Evolutionary conservation across 352 stramenopile genomes (phyloP).

Genomic region (Phytophthora agathidicida): DNA sequence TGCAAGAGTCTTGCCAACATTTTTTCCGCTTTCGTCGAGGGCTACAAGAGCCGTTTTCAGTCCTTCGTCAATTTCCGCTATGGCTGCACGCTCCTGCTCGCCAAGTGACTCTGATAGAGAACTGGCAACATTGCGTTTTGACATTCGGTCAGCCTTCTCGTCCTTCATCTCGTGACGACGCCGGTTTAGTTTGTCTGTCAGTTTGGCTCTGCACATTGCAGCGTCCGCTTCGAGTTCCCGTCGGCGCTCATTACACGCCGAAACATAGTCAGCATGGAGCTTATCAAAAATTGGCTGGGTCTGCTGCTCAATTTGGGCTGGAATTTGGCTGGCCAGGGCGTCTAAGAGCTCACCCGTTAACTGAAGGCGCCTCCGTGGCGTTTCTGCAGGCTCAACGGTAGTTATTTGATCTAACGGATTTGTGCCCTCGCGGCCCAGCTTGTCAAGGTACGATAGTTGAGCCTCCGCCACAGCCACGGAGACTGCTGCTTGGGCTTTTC

Average conservation of each 20-base stretch:
- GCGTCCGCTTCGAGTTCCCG: slow-evolving; percentile 37
- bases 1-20: slow-evolving; percentile 11
- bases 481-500: slow-evolving; percentile 11
- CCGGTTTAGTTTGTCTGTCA: slow-evolving; percentile 29
- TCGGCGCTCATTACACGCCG: slow-evolving; percentile 16
- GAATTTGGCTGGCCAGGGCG: slow-evolving; percentile 28
- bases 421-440: background rate
- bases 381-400: background rate
- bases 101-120: slow-evolving; percentile 12
- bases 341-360: slow-evolving; percentile 23
- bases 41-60: slow-evolving; percentile 11
- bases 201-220: slow-evolving; percentile 17
- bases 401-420: background rate
- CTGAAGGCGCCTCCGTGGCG: background rate
- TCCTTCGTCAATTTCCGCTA: slow-evolving; percentile 11
- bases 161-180: slow-evolving; percentile 12
- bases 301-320: slow-evolving; percentile 26
- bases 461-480: slow-evolving; percentile 24
- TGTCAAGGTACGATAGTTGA: slow-evolving; percentile 21
- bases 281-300: slow-evolving; percentile 25
- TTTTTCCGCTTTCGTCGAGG: slow-evolving; percentile 11
- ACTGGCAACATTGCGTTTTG: background rate
- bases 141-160: background rate
- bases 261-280: slow-evolving; percentile 26
- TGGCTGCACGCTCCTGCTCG: slow-evolving; percentile 15